These are phyloP conservation scores for Cutaneotrichosporon cavernicola DNA, from an alignment of 1,284 basidiomycete species.

Conservation along the genomic window DNA sequence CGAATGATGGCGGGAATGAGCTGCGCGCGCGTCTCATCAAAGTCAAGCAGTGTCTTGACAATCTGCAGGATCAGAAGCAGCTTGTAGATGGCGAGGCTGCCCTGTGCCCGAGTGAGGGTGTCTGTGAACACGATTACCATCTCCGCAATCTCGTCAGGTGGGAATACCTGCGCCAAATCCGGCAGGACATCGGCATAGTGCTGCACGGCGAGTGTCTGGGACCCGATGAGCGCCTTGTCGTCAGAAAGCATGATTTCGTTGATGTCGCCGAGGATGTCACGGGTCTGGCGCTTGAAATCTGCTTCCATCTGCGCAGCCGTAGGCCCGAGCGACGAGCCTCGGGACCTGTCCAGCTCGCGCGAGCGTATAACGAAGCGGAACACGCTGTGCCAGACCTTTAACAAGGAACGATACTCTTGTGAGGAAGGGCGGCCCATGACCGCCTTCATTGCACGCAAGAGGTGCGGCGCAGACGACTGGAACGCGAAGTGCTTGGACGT, in stretches of 20 bases:
- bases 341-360: constrained; percentile 78
- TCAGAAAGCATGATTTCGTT: constrained; percentile 83
- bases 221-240: constrained; percentile 81
- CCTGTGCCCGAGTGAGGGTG: constrained; percentile 72
- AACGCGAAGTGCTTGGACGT: constrained; percentile 85
- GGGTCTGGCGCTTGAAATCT: constrained; percentile 78
- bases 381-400: constrained; percentile 94
- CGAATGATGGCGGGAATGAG: constrained; percentile 84
- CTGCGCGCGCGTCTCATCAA: constrained; percentile 70
- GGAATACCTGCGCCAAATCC: constrained; percentile 76
- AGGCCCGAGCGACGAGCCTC: constrained; percentile 72
- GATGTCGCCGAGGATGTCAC: constrained; percentile 72
- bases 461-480: constrained; percentile 71
- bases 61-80: constrained; percentile 90
- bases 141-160: constrained; percentile 75
- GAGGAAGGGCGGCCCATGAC: constrained; percentile 73
- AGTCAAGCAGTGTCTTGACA: constrained; percentile 85
- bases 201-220: constrained; percentile 89
- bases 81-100: constrained; percentile 87
- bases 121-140: constrained; percentile 83
- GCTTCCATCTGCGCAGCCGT: constrained; percentile 82
- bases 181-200: constrained; percentile 92
- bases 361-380: constrained; percentile 90
- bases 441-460: constrained; percentile 81
- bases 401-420: constrained; percentile 75